A percentile compares a stretch with the other conserved stretches of the same genome.
These are phyloP conservation scores for Calonectria montana DNA, from an alignment of 2,329 filamentous ascomycete genomes.

Conservation along the genomic window DNA sequence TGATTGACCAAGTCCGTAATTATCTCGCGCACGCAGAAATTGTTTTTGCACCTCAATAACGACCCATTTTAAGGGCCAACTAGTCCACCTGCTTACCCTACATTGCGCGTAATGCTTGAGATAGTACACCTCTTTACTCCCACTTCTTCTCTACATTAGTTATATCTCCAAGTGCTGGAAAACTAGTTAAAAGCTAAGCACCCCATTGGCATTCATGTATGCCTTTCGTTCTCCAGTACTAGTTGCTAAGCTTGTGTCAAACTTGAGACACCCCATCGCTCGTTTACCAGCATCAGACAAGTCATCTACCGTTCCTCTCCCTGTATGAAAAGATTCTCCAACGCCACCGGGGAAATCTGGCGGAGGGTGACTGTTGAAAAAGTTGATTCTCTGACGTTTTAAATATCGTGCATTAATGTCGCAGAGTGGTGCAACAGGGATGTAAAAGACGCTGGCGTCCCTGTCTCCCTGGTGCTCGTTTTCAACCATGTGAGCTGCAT, in stretches of 20 bases:
- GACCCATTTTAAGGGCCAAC: too few species aligned
- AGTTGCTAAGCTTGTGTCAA: neutral
- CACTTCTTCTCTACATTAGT: too few species aligned
- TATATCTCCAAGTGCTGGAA: too few species aligned
- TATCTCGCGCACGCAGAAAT: too few species aligned
- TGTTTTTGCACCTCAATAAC: too few species aligned
- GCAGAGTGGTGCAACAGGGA: neutral
- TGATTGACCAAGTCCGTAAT: too few species aligned
- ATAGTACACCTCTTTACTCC: too few species aligned
- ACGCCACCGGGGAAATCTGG: neutral
- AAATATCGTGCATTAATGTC: neutral
- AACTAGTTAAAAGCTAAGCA: neutral
- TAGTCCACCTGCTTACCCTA: too few species aligned
- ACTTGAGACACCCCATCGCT: neutral
- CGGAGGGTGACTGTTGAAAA: neutral
- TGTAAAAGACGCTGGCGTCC: constrained; percentile 1
- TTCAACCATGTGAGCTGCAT: neutral
- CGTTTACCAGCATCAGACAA: neutral
- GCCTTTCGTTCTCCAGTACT: neutral
- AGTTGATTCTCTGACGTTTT: neutral
- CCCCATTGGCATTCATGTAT: neutral
- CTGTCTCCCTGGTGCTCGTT: neutral
- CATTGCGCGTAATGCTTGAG: too few species aligned
- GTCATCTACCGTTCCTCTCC: neutral
- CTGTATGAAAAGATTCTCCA: neutral